phyloP scores from a whole-genome alignment of 768 basidiomycete genomes.

The Tephrocybe sp. region DNA sequence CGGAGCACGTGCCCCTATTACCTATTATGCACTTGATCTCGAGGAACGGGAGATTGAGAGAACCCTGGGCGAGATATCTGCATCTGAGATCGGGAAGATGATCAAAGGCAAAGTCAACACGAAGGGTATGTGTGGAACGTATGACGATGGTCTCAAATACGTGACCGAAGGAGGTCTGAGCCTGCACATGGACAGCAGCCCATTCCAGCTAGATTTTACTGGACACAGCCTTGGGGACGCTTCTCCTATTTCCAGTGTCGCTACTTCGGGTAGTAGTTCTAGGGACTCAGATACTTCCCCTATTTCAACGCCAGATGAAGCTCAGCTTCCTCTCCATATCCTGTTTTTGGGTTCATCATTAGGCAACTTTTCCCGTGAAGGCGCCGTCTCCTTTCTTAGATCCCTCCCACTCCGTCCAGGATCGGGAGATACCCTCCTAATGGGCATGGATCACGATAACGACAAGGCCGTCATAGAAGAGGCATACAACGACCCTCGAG shows the following conservation, averaged over 20 bases:
- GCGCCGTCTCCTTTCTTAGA: slow-evolving; percentile 69
- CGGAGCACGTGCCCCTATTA: slow-evolving; percentile 48
- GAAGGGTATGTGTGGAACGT: slow-evolving; percentile 89
- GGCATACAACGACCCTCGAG: slow-evolving; percentile 84
- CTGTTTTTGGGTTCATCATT: slow-evolving; percentile 91
- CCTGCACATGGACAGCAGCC: slow-evolving; percentile 11
- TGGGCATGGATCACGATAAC: slow-evolving; percentile 90
- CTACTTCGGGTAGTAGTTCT: slow-evolving; percentile 20
- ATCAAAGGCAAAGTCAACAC: slow-evolving; percentile 72
- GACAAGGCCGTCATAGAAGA: slow-evolving; percentile 65
- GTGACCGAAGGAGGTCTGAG: slow-evolving; percentile 63
- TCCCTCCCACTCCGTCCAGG: slow-evolving; percentile 75
- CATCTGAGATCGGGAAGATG: slow-evolving; percentile 57
- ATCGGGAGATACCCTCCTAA: slow-evolving; percentile 76
- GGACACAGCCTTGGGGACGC: slow-evolving; percentile 21
- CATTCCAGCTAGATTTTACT: slow-evolving; percentile 7
- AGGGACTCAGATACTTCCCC: slow-evolving; percentile 25
- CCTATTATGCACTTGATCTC: slow-evolving; percentile 92
- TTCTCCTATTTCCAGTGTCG: slow-evolving; percentile 38
- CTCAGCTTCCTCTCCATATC: slow-evolving; percentile 64
- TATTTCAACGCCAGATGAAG: slow-evolving; percentile 47
- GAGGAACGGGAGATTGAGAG: slow-evolving; percentile 84
- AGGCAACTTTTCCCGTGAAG: slow-evolving; percentile 81
- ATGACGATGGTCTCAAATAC: slow-evolving; percentile 84
- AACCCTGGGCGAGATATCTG: slow-evolving; percentile 64